Evolutionary conservation across 2,329 filamentous ascomycete genomes (phyloP).

Genomic region (Talaromyces rugulosus): DNA sequence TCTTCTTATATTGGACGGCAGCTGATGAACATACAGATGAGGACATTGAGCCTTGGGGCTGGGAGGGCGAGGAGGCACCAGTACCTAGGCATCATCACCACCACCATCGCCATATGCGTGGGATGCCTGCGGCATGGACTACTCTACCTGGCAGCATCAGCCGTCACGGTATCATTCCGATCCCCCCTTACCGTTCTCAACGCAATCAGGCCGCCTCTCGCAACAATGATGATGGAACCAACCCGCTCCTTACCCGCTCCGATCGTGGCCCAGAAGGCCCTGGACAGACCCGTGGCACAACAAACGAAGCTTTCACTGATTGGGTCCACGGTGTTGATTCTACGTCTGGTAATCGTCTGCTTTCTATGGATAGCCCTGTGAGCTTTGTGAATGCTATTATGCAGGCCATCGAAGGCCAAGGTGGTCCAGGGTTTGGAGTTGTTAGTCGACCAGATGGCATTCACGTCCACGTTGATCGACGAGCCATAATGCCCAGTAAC

Average conservation of each 20-base stretch:
- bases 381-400: conserved; percentile 57
- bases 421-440: conserved; percentile 39
- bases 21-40: conserved; percentile 27
- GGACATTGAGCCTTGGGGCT: conserved; percentile 45
- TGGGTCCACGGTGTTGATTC: conserved; percentile 52
- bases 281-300: conserved; percentile 32
- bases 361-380: conserved; percentile 48
- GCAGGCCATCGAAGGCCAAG: conserved; percentile 48
- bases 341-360: conserved; percentile 39
- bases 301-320: conserved; percentile 44
- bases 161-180: conserved; percentile 39
- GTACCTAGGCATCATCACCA: conserved; percentile 34
- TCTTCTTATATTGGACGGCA: conserved; percentile 24
- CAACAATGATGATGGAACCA: conserved; percentile 72
- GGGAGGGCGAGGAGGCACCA: conserved; percentile 51
- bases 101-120: conserved; percentile 48
- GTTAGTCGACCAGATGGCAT: conserved; percentile 47
- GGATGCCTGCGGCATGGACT: conserved; percentile 59
- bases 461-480: conserved; percentile 53
- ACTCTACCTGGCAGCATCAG: conserved; percentile 58
- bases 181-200: conserved; percentile 42
- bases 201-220: conserved; percentile 46
- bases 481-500: conserved; percentile 42
- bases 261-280: conserved; percentile 29
- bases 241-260: conserved; percentile 74